Base-by-base conservation (phyloP, 441 rosid species). In the Brassica balearica region DNA sequence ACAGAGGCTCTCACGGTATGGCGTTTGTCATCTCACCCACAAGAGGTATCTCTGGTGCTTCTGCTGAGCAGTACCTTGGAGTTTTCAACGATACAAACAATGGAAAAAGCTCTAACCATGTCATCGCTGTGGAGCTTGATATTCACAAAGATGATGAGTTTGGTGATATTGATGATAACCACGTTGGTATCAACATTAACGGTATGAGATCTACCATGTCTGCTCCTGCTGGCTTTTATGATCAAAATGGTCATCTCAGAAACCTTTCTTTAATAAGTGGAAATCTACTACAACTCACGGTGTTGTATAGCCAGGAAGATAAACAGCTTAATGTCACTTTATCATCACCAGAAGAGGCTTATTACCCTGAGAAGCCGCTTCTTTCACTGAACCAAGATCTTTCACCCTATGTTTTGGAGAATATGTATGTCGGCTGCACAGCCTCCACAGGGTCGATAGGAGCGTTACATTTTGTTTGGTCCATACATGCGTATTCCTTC, bases 11-110 rank as follows among this genome's bases (percentile, higher is more conserved):
- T 53, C 88, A 83, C 3, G 90, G 88, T n/a, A 55, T 85, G 34
- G 80, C 86, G 9, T 85, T 87, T 2, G 74, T 69, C 6, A 70
- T 83, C 58, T 76, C 86, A 0, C 88, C 90, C 0, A 63, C 77
- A 0, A 73, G 62, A 1, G 78, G 81, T 2, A 4, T 85, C 6
- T n/a, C 77, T 0, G 72, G 56, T 12, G 80, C 82, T 5, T n/a
- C 0, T 0, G 2, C 83, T 0, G 1, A 71, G 5, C 79, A 83
- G 6, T 12, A 71, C 71, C 68, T 85, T 0, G 89, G 88, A 1
- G 73, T 87, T 2, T 82, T 87, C 51, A 84, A 82, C 10, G 0
- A 1, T 0, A 2, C 71, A n/a, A 85, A 72, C 72, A 34, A 55
- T 0, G 88, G 89, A 0, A 23, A 22, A 0, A 75, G 56, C 25